Evolutionary conservation across 2,329 filamentous ascomycete species (phyloP).

Genomic region (Cytospora leucostoma): DNA sequence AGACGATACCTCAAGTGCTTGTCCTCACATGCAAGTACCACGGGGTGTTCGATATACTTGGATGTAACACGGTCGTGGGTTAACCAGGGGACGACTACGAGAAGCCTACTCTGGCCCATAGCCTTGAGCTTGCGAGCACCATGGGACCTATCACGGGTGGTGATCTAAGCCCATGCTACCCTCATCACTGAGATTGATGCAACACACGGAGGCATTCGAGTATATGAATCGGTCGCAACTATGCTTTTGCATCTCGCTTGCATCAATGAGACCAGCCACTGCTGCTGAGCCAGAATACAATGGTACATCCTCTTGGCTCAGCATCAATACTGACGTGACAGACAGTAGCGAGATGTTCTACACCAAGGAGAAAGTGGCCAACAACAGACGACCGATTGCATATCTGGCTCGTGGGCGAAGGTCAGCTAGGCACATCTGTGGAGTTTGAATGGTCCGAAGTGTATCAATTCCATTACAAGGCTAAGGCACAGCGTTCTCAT

Average conservation of each 20-base stretch:
- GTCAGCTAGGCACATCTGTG: background rate
- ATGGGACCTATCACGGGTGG: background rate
- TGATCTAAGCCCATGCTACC: background rate
- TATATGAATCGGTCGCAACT: background rate
- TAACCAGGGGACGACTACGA: too few species aligned
- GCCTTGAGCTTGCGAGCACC: background rate
- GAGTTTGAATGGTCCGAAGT: background rate
- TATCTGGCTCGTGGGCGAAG: background rate
- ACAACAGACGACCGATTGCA: background rate
- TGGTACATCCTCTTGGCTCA: background rate
- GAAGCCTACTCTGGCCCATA: too few species aligned
- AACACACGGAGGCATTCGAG: background rate
- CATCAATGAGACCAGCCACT: background rate
- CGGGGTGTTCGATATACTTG: too few species aligned
- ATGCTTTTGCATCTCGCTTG: background rate
- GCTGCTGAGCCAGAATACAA: background rate
- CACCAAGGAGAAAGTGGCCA: background rate
- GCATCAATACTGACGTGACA: background rate
- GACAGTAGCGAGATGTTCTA: background rate
- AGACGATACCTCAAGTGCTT: too few species aligned
- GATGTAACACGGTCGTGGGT: too few species aligned
- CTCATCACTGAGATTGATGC: background rate
- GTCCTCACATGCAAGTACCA: too few species aligned
- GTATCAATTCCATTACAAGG: slow-evolving; percentile 18
- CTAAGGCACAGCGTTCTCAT: slow-evolving; percentile 19